These are phyloP conservation scores for Leccinum disarticulatum DNA, from an alignment of 768 basidiomycete genomes.

Conservation along the genomic window DNA sequence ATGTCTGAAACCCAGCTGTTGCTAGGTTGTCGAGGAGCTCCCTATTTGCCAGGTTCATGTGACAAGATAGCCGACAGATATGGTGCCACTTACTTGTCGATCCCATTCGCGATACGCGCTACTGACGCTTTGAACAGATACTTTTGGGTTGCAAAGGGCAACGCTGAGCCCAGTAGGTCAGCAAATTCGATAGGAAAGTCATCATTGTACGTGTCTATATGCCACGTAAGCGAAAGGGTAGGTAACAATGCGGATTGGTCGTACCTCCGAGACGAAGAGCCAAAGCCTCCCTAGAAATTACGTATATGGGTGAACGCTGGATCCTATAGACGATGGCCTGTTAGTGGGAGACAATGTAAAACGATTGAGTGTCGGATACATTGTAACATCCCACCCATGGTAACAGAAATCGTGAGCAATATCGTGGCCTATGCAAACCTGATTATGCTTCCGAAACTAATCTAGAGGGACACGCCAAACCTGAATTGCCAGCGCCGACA, in stretches of 20 bases:
- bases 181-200: slow-evolving; percentile 26
- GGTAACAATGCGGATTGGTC: neutral
- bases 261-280: slow-evolving; percentile 17
- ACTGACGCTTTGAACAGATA: slow-evolving; percentile 7
- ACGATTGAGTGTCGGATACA: slow-evolving; percentile 13
- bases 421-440: slow-evolving; percentile 33
- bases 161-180: slow-evolving; percentile 22
- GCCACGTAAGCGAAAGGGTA: neutral
- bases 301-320: slow-evolving; percentile 31
- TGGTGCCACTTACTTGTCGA: slow-evolving; percentile 21
- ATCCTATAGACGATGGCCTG: slow-evolving; percentile 13
- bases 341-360: slow-evolving; percentile 31
- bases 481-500: slow-evolving; percentile 63
- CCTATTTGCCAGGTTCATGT: slow-evolving; percentile 19
- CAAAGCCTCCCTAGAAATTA: slow-evolving; percentile 17
- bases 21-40: slow-evolving; percentile 39
- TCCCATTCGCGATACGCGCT: slow-evolving; percentile 15
- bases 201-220: slow-evolving; percentile 27
- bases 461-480: slow-evolving; percentile 25
- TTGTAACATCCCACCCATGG: slow-evolving; percentile 31
- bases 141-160: slow-evolving; percentile 24
- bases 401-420: slow-evolving; percentile 36
- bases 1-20: slow-evolving; percentile 38
- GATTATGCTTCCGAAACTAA: slow-evolving; percentile 1
- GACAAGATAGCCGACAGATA: neutral